phyloP scores from a whole-genome alignment of 78 protist species.

The Dictyostelium capitatum region DNA sequence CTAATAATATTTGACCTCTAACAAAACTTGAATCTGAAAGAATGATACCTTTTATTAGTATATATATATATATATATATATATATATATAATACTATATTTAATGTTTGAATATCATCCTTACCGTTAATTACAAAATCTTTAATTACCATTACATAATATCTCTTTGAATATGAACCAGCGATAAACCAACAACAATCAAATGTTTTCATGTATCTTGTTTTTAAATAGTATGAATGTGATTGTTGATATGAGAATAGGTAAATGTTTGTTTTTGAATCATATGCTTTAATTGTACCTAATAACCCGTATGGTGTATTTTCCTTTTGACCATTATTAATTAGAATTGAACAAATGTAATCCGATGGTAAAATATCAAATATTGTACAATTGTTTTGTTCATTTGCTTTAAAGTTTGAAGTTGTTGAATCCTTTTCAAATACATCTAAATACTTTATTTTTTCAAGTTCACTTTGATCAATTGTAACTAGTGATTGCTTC shows the following conservation, averaged over 20 bases:
- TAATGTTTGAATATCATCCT: neutral
- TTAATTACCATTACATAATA: conserved; percentile 13
- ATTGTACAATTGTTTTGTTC: neutral
- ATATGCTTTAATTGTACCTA: conserved; percentile 42
- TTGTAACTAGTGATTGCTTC: neutral
- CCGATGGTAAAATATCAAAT: conserved; percentile 1
- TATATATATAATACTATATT: neutral
- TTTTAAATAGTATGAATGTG: neutral
- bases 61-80: no score
- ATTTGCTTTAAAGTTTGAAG: neutral
- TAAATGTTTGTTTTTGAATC: conserved; percentile 3
- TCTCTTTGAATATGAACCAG: neutral
- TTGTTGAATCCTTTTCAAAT: neutral
- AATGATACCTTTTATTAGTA: no score
- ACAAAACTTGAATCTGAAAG: neutral
- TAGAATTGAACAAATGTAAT: conserved; percentile 27
- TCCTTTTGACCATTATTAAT: conserved; percentile 51
- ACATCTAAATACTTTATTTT: neutral
- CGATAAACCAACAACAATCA: conserved; percentile 7
- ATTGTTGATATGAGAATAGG: neutral
- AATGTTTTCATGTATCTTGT: neutral
- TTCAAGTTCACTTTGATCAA: neutral
- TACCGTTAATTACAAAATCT: neutral
- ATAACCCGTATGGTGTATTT: conserved; percentile 13
- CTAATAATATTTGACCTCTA: conserved; percentile 16